These are phyloP conservation scores for Cladorrhinum sp. DNA, from an alignment of 2,329 filamentous ascomycete genomes.

Conservation along the genomic window DNA sequence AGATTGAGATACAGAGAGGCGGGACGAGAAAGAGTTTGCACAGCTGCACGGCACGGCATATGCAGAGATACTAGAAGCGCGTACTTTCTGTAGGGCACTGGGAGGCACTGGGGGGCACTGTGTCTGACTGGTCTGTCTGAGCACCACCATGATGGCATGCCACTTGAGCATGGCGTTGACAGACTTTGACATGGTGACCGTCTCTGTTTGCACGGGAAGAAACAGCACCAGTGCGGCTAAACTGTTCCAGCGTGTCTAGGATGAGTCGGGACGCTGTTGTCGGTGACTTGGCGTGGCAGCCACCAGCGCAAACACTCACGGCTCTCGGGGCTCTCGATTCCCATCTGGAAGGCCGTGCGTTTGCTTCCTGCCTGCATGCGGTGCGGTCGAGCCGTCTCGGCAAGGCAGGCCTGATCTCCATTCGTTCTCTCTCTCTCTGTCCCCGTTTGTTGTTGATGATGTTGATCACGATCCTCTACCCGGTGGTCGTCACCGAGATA, in stretches of 20 bases:
- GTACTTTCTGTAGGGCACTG: not conserved
- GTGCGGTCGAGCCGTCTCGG: conserved; percentile 16
- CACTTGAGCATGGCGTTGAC: not conserved
- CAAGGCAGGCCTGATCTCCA: conserved; percentile 15
- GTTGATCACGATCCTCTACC: not conserved
- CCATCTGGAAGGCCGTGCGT: conserved; percentile 9
- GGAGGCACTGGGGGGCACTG: not conserved
- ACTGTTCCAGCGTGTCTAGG: conserved; percentile 2
- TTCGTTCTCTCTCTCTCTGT: not conserved
- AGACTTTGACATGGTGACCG: conserved; percentile 1
- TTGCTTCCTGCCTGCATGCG: conserved; percentile 9
- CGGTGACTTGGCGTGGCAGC: conserved; percentile 5
- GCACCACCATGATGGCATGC: not conserved
- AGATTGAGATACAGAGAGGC: not conserved
- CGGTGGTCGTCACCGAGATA: not conserved
- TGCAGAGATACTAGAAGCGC: conserved; percentile 9
- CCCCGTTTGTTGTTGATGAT: not conserved
- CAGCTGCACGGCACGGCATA: conserved; percentile 21
- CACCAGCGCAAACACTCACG: not conserved
- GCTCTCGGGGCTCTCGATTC: not conserved
- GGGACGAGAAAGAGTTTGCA: not conserved
- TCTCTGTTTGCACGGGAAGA: conserved; percentile 16
- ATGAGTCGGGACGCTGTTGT: not conserved
- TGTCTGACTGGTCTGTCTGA: not conserved
- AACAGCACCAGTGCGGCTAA: conserved; percentile 7